Evolutionary conservation across 805 yeast species (phyloP).

Genomic region (Hanseniaspora jakobsenii): DNA sequence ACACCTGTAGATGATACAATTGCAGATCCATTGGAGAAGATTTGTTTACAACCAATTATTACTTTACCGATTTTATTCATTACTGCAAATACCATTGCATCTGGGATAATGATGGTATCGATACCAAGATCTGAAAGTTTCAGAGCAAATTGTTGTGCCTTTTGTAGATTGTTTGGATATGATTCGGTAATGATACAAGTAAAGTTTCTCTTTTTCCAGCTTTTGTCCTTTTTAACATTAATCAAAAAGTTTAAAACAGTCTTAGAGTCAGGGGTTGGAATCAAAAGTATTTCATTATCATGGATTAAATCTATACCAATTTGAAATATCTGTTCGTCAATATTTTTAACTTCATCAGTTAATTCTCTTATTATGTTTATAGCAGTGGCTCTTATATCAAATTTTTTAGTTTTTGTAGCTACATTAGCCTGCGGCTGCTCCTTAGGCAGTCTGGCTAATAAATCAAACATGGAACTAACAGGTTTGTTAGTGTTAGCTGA

Average conservation of each 20-base stretch:
- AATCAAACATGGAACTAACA: constrained; percentile 13
- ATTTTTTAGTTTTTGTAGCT: constrained; percentile 25
- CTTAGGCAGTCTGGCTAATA: constrained; percentile 15
- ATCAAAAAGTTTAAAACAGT: constrained; percentile 79
- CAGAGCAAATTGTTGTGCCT: constrained; percentile 69
- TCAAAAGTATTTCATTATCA: constrained; percentile 67
- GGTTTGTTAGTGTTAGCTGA: constrained; percentile 19
- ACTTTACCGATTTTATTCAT: constrained; percentile 98
- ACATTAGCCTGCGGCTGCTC: constrained; percentile 22
- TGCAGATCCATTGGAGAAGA: constrained; percentile 93
- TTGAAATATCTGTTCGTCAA: constrained; percentile 80
- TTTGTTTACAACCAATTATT: constrained; percentile 80
- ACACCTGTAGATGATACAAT: constrained; percentile 80
- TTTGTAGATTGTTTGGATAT: constrained; percentile 74
- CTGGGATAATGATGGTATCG: constrained; percentile 85
- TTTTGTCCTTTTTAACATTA: constrained; percentile 59
- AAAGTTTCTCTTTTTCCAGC: constrained; percentile 52
- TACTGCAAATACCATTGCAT: constrained; percentile 81
- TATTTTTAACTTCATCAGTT: constrained; percentile 79
- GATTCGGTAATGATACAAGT: constrained; percentile 86
- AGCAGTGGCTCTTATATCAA: constrained; percentile 67
- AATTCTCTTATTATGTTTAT: constrained; percentile 88
- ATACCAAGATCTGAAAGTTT: constrained; percentile 73
- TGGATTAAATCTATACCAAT: constrained; percentile 90
- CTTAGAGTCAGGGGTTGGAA: constrained; percentile 90